phyloP scores from a whole-genome alignment of 1,284 basidiomycete genomes.

The Phellinidium pouzarii region DNA sequence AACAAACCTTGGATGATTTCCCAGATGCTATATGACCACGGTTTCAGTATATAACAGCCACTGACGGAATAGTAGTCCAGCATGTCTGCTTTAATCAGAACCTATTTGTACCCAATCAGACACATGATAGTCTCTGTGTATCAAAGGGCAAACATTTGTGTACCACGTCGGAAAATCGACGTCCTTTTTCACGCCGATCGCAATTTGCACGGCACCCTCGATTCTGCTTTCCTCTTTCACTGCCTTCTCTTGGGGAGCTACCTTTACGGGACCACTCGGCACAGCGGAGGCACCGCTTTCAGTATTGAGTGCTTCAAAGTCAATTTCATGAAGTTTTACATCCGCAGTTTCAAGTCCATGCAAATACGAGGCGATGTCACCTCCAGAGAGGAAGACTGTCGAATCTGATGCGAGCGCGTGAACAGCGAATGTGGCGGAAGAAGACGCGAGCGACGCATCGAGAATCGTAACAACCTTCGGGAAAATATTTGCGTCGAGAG shows the following conservation, averaged over 20 bases:
- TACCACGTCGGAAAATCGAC: slow-evolving; percentile 94
- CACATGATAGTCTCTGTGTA: slow-evolving; percentile 1
- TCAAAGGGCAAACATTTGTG: slow-evolving; percentile 61
- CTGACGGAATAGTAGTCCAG: slow-evolving; percentile 98
- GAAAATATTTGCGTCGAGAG: slow-evolving; percentile 64
- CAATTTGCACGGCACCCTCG: slow-evolving; percentile 85
- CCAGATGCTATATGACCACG: slow-evolving; percentile 97
- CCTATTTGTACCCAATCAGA: slow-evolving; percentile 39
- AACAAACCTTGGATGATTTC: slow-evolving; percentile 82
- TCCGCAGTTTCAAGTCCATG: slow-evolving; percentile 60
- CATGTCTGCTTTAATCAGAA: slow-evolving; percentile 98
- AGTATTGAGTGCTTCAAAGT: slow-evolving; percentile 62
- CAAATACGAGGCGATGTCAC: slow-evolving; percentile 70
- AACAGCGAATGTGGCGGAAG: slow-evolving; percentile 60
- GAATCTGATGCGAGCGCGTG: slow-evolving; percentile 66
- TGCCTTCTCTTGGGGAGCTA: slow-evolving; percentile 27
- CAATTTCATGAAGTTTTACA: slow-evolving; percentile 58
- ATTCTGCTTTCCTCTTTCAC: slow-evolving; percentile 69
- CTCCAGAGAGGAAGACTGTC: slow-evolving; percentile 72
- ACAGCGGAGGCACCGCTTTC: slow-evolving; percentile 34
- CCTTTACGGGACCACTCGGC: slow-evolving; percentile 30
- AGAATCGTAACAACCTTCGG: slow-evolving; percentile 73
- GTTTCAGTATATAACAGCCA: slow-evolving; percentile 97
- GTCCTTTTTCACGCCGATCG: slow-evolving; percentile 92
- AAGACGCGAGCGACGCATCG: slow-evolving; percentile 68